Base-by-base conservation (phyloP, 805 yeast species). In the Monosporozyma yasuniensis region DNA sequence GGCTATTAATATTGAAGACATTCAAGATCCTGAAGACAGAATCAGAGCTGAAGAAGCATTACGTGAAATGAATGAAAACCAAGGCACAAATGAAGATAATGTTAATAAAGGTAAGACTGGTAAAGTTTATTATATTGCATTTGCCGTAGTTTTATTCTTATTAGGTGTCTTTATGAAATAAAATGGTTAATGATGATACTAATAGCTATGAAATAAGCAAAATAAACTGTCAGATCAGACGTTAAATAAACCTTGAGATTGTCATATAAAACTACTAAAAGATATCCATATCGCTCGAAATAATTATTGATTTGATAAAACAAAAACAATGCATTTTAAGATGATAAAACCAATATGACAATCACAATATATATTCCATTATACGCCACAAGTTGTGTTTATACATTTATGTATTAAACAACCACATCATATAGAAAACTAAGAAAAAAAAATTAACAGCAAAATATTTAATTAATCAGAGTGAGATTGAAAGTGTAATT, bases 1-100 rank as follows among this genome's bases (percentile, higher is more conserved):
- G 47, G 69, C 64, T 4, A 58, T 67, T 28, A 54, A 64, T 19
- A 47, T 70, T 3, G 72, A 73, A 34, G 67, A 69, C 25, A 77
- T 74, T 50, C 55, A 66, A 49, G 87, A 83, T 59, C 83, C 86
- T 0, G 91, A 84, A 59, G 91, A 84, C 64, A 74, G 84, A 51
- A 80, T 84, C 47, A 72, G 82, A 56, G 79, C 76, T 10, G 63
- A 63, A 49, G 59, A 61, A 43, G 61, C 60, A 7, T 50, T 61
- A 35, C 56, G 55, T 28, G 54, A 52, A 45, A 39, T 53, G n/a
- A 39, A 39, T 21, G 42, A 19, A 10, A 9, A 35, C 8, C 39
- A 35, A 35, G 42, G 30, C 8, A 25, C 32, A n/a, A 34, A 35
- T 35, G 46, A 52, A 23, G 49, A 45, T 16, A 47, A 52, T 23